Base-by-base conservation (phyloP, 148 eudicot species). In the Arctostaphylos glauca region DNA sequence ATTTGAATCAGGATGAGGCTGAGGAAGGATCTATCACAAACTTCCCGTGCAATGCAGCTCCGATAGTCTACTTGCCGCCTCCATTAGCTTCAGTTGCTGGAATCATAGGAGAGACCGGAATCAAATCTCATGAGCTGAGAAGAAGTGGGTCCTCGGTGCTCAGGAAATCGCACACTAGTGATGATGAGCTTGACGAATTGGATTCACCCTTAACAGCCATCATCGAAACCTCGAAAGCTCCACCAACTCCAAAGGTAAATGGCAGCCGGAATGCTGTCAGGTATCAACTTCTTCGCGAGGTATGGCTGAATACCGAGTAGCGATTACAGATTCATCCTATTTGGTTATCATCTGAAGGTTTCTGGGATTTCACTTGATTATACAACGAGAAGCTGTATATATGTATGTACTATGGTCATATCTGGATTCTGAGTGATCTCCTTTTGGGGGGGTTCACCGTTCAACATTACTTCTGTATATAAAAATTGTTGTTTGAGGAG, bases 131-230 rank as follows among this genome's bases (percentile, higher is more conserved):
- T 66, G 43, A 79, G 84, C 83, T 94, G 81, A 86, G 86, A 89
- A 87, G 97, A 80, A 92, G 89, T 38, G 84, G 88, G 16, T 94
- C 91, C 25, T 89, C 91, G 2, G 84, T 92, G 80, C 92, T 91
- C n/a, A 89, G 81, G 76, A 94, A 89, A 84, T 93, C 97, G 75
- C 91, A 94, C 85, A 96, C 97, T 2, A 96, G 98, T 41, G 99
- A 96, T 25, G 96, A 96, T 62, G 98, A 77, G 80, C 88, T 96
- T 18, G 97, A 94, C 54, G 94, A 94, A 81, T 83, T 96, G 80
- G 91, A 91, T 83, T 94, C 96, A 46, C 97, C 98, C 50, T 82
- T 95, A 73, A 85, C 72, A 59, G 79, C 89, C 13, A 84, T 92
- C 44, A 71, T 91, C 9, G 89, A 84, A 64, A 9, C 38, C 16